Evolutionary conservation across 805 yeast genomes (phyloP), one percentile per base, ranked within the genome.

Genomic region (Ogataea chonburiensis): DNA sequence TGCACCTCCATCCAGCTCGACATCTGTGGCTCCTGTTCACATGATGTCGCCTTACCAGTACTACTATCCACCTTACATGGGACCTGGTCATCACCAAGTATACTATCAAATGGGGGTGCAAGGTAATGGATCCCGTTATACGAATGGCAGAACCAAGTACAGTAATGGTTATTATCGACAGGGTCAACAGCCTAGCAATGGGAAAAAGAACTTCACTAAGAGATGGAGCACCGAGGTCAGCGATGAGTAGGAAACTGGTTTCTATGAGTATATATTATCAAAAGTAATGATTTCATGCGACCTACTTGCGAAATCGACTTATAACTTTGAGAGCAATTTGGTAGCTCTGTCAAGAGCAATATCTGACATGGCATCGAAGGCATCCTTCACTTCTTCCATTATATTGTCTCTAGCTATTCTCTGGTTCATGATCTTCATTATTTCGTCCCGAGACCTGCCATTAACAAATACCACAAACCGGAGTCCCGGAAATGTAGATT

Each of bases 281-380:
- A 28, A 37, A 31, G 21, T 31, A 23, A 30, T 31, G 40, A 31
- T 20, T 16, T 37, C 16, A 21, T 17, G 17, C 11, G 28, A 37
- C 10, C 11, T 11, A 29, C 26, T 20, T 11, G 10, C 10, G 22
- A 19, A 13, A 12, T 13, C 17, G 8, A n/a, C n/a, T 26, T 42
- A 64, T 23, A 64, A 43, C 41, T 64, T 64, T 7, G 67, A 61
- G 18, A 62, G 26, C 77, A 55, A 51, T 80, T 82, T n/a, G 45
- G 46, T 29, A 0, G 81, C 80, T 40, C 97, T 68, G 61, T 87
- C 96, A 17, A 71, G 49, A 0, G 96, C 96, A 38, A 88, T 89
- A 59, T 86, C 94, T 59, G 95, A 86, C 95, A 88, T 86, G 16
- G 95, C 96, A 46, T 79, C 67, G 47, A 86, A 75, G 0, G 95